These are phyloP conservation scores for Cryoendolithus antarcticus DNA, from an alignment of 2,329 filamentous ascomycete genomes.

Conservation along the genomic window DNA sequence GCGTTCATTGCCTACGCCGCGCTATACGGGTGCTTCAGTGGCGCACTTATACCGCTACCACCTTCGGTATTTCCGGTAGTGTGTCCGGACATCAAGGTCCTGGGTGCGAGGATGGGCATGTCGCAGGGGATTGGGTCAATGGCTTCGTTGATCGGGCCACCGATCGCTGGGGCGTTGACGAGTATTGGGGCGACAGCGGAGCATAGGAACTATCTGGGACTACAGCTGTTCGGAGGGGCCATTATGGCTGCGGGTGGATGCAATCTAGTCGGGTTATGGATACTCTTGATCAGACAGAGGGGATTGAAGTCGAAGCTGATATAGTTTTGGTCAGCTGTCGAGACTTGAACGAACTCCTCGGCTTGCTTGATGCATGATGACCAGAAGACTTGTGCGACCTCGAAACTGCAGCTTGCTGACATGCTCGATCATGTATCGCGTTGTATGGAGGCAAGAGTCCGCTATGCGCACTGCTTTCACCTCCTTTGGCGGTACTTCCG, in stretches of 20 bases:
- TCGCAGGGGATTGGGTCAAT: constrained; percentile 32
- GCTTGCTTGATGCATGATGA: too few relatives aligned
- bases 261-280: constrained; percentile 15
- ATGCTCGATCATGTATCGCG: too few relatives aligned
- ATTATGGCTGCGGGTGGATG: constrained; percentile 17
- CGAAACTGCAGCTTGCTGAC: too few relatives aligned
- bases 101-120: constrained; percentile 36
- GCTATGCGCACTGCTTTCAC: too few relatives aligned
- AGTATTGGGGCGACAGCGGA: constrained; percentile 5
- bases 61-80: constrained; percentile 31
- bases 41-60: constrained; percentile 34
- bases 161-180: constrained; percentile 33
- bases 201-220: constrained; percentile 14
- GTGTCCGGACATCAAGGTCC: constrained; percentile 34
- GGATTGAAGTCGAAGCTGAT: constrained; percentile 13
- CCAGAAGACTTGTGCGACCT: too few relatives aligned
- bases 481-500: too few relatives aligned
- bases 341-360: too few relatives aligned
- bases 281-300: constrained; percentile 14
- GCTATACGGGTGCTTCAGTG: constrained; percentile 33
- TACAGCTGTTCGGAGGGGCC: constrained; percentile 20
- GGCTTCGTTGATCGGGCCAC: constrained; percentile 32
- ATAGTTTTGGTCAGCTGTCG: background rate
- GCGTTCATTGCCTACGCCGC: constrained; percentile 32
- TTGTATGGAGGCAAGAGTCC: too few relatives aligned